phyloP scores from a whole-genome alignment of 441 rosid genomes.

The Erodium moschatum region DNA sequence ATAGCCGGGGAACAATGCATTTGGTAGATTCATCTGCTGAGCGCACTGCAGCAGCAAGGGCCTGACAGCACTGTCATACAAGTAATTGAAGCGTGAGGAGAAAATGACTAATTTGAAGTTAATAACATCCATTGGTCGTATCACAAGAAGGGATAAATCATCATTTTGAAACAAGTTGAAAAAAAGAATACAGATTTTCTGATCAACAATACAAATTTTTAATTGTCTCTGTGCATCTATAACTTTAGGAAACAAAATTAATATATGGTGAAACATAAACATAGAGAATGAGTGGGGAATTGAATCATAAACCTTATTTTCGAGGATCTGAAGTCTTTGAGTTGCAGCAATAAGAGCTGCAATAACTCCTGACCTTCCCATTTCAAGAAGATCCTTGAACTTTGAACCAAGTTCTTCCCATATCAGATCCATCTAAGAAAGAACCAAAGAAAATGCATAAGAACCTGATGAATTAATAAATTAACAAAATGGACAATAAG shows the following conservation, averaged over 20 bases:
- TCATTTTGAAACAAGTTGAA: no score
- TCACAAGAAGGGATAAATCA: no score
- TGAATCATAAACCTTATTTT: conserved; percentile 43
- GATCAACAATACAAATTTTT: no score
- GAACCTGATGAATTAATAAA: neutral
- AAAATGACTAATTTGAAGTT: conserved; percentile 4
- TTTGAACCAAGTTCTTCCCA: conserved; percentile 74
- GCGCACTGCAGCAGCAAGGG: conserved; percentile 59
- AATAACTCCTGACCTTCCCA: conserved; percentile 85
- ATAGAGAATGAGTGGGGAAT: neutral
- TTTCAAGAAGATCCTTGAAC: conserved; percentile 66
- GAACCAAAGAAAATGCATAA: conserved; percentile 19
- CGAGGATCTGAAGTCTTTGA: conserved; percentile 61
- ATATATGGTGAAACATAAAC: neutral
- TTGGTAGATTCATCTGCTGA: conserved; percentile 44
- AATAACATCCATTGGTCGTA: neutral
- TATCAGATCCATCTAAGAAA: conserved; percentile 54
- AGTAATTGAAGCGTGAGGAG: conserved; percentile 2
- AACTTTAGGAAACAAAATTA: neutral
- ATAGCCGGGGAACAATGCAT: conserved; percentile 50
- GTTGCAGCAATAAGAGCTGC: conserved; percentile 64
- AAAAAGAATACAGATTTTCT: no score
- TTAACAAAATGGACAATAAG: neutral
- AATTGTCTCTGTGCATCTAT: no score
- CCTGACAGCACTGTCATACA: conserved; percentile 64